Base-by-base conservation (phyloP, 306 rosid species). In the Trichosanthes cucumerina region DNA sequence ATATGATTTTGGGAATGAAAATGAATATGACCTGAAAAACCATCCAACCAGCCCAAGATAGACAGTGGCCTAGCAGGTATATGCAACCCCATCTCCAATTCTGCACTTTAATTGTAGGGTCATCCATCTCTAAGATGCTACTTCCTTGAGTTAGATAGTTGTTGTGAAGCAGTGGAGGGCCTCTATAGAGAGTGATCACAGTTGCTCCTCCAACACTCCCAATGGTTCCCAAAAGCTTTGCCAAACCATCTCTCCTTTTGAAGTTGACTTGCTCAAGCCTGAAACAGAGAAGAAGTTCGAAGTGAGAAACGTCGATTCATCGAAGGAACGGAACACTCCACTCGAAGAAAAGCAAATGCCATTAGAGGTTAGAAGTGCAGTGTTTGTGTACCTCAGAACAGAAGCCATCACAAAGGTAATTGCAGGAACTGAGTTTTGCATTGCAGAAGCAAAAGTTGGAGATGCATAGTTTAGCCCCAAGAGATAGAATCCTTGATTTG, bases 21-120 rank as follows among this genome's bases (percentile, higher is more conserved):
- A 38, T 33, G 60, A 64, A 5, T 15, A 64, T 76, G 75, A 90
- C 96, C 92, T 87, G 96, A 83, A 90, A 84, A 78, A 91, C 96
- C 81, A 91, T 86, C 96, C 93, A 91, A 11, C 88, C 90, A 82
- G 96, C 93, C 93, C 96, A 91, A 41, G 91, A 83, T 41, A 91
- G 79, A 82, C 93, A 89, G 83, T 91, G 93, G 46, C 90, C 91
- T 82, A 89, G 79, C 82, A 91, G 84, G 85, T 82, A 91, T 16
- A 91, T 79, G 81, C 96, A 87, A 79, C 93, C 91, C 89, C 82
- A 86, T 38, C 84, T 87, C 91, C 93, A 86, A 63, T 89, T 89
- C 77, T 88, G 91, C 46, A 38, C 8, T 76, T 86, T 87, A 19
- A 43, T 74, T 57, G 89, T 36, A 76, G 87, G 78, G n/a, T 74